These are phyloP conservation scores for Trichoderma koningii DNA, from an alignment of 2,329 filamentous ascomycete species.

Conservation along the genomic window DNA sequence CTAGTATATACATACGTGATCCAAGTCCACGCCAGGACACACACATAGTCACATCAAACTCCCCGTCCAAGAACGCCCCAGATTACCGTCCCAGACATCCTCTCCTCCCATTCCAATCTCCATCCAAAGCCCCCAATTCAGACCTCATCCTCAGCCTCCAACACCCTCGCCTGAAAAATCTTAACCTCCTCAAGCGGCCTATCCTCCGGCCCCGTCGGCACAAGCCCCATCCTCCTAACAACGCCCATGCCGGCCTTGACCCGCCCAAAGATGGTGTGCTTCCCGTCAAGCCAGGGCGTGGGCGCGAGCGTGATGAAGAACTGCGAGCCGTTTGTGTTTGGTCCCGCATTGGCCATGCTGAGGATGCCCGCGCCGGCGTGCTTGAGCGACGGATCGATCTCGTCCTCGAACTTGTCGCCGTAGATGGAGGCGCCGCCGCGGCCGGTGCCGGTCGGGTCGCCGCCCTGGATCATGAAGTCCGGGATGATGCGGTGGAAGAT, in stretches of 20 bases:
- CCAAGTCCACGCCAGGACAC: not conserved
- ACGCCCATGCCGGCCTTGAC: constrained; percentile 81
- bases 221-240: constrained; percentile 85
- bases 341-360: constrained; percentile 94
- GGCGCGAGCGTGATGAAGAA: constrained; percentile 96
- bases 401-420: constrained; percentile 91
- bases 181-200: constrained; percentile 78
- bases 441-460: constrained; percentile 91
- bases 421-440: constrained; percentile 87
- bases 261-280: constrained; percentile 94
- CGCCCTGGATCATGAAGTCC: constrained; percentile 94
- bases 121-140: constrained; percentile 11
- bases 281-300: constrained; percentile 94
- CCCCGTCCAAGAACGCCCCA: not conserved
- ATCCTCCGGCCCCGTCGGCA: constrained; percentile 81
- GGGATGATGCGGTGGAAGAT: constrained; percentile 94
- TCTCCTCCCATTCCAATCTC: not conserved
- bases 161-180: constrained; percentile 71
- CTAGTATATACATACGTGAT: not conserved
- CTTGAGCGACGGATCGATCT: constrained; percentile 76
- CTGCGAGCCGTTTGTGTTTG: constrained; percentile 90
- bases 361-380: constrained; percentile 93
- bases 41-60: not conserved
- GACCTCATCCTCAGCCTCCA: constrained; percentile 58
- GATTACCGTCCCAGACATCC: not conserved